Evolutionary conservation across 2,329 filamentous ascomycete species (phyloP).

Genomic region (Apiospora aurea): DNA sequence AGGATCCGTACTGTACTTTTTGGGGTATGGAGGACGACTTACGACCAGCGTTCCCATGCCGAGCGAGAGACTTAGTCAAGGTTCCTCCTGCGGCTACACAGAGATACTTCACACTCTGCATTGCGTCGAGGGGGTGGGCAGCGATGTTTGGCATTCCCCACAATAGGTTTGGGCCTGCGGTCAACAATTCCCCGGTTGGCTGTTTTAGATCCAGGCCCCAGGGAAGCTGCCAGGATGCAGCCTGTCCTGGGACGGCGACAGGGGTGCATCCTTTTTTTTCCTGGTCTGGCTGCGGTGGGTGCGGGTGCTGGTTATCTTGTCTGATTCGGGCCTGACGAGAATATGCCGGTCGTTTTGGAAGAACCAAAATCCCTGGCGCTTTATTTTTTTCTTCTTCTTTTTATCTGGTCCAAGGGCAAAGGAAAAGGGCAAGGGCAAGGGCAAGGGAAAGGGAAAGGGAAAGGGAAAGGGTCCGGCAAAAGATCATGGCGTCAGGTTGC

Average conservation of each 20-base stretch:
- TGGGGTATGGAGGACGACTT: slow-evolving; percentile 24
- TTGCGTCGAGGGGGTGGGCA: slow-evolving; percentile 39
- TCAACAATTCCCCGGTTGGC: slow-evolving; percentile 37
- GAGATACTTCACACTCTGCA: slow-evolving; percentile 44
- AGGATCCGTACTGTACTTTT: slow-evolving; percentile 38
- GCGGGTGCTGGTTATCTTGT: neutral
- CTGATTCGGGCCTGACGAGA: slow-evolving; percentile 10
- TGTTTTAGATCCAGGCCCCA: slow-evolving; percentile 25
- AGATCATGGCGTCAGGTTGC: slow-evolving; percentile 48
- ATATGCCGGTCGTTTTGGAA: slow-evolving; percentile 39
- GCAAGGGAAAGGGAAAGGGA: slow-evolving; percentile 38
- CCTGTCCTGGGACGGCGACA: slow-evolving; percentile 3
- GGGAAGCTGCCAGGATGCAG: slow-evolving; percentile 30
- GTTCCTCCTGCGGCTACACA: slow-evolving; percentile 43
- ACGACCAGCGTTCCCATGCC: slow-evolving; percentile 31
- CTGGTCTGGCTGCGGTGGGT: neutral
- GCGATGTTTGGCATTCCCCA: slow-evolving; percentile 45
- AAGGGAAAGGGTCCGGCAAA: slow-evolving; percentile 39
- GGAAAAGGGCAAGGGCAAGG: slow-evolving; percentile 36
- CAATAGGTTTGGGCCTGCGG: slow-evolving; percentile 41
- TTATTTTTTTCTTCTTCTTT: slow-evolving; percentile 27
- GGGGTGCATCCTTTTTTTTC: neutral
- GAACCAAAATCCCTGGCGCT: slow-evolving; percentile 33
- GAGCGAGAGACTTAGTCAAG: slow-evolving; percentile 33
- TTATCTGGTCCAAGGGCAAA: slow-evolving; percentile 30